phyloP scores from a whole-genome alignment of 2,329 filamentous ascomycete species.

The Pseudopithomyces maydicus region DNA sequence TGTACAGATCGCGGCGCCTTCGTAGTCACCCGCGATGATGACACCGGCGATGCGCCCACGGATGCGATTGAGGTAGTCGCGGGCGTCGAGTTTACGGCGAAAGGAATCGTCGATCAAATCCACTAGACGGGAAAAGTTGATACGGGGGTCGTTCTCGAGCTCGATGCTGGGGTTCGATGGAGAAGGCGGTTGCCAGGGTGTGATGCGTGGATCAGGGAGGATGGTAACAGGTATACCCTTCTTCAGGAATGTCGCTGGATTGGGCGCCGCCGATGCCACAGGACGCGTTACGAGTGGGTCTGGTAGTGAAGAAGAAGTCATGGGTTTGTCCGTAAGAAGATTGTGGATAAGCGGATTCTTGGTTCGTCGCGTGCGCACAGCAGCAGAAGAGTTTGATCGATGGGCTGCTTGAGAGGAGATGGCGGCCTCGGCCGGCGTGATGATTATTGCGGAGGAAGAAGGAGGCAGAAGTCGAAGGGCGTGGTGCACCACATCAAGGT shows the following conservation, averaged over 20 bases:
- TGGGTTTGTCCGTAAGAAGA: slow-evolving; percentile 90
- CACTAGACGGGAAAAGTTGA: slow-evolving; percentile 82
- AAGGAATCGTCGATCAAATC: slow-evolving; percentile 95
- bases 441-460: slow-evolving; percentile 85
- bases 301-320: slow-evolving; percentile 89
- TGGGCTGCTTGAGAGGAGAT: slow-evolving; percentile 52
- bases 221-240: slow-evolving; percentile 88
- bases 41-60: slow-evolving; percentile 82
- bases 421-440: slow-evolving; percentile 83
- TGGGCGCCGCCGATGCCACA: slow-evolving; percentile 41
- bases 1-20: slow-evolving; percentile 91
- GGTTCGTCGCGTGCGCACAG: slow-evolving; percentile 62
- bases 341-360: slow-evolving; percentile 94
- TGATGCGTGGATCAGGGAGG: slow-evolving; percentile 70
- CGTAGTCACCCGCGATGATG: slow-evolving; percentile 95
- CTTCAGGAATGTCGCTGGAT: slow-evolving; percentile 82
- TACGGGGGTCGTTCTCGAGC: slow-evolving; percentile 73
- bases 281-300: slow-evolving; percentile 45
- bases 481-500: slow-evolving; percentile 73
- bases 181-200: slow-evolving; percentile 70
- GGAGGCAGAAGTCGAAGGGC: slow-evolving; percentile 78
- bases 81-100: slow-evolving; percentile 78
- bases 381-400: slow-evolving; percentile 36
- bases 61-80: slow-evolving; percentile 82
- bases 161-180: slow-evolving; percentile 66